These are phyloP conservation scores for Aspergillus latus DNA, from an alignment of 2,329 filamentous ascomycete species.

Conservation along the genomic window DNA sequence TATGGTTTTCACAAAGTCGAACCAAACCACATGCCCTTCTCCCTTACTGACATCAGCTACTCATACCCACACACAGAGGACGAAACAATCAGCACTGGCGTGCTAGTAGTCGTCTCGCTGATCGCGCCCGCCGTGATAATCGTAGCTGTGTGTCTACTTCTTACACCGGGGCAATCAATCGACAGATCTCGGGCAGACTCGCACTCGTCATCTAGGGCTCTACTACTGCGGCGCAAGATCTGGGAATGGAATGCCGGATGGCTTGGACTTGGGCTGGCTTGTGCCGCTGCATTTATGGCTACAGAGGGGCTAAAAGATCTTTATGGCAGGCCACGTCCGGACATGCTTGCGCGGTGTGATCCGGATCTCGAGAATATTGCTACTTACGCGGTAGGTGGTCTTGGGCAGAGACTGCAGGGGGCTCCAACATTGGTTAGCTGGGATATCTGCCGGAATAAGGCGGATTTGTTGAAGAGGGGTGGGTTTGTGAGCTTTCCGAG, in stretches of 20 bases:
- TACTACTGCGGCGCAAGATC: constrained; percentile 77
- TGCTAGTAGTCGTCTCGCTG: constrained; percentile 65
- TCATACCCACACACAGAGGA: constrained; percentile 70
- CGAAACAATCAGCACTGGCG: constrained; percentile 69
- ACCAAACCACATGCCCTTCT: constrained; percentile 71
- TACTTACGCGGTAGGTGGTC: constrained; percentile 63
- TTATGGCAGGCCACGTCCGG: constrained; percentile 64
- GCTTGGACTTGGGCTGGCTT: constrained; percentile 74
- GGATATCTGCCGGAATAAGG: constrained; percentile 67
- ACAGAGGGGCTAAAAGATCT: constrained; percentile 82
- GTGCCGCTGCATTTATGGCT: constrained; percentile 73
- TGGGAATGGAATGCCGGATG: constrained; percentile 89
- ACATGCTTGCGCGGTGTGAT: constrained; percentile 68
- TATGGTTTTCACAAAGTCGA: constrained; percentile 58
- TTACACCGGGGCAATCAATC: constrained; percentile 72
- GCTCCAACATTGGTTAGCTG: constrained; percentile 73
- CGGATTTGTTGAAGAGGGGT: constrained; percentile 64
- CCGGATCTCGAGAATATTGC: constrained; percentile 68
- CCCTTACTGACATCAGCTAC: constrained; percentile 71
- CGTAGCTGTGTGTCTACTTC: constrained; percentile 62
- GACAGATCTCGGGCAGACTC: constrained; percentile 35
- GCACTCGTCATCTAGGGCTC: constrained; percentile 58
- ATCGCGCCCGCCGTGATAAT: constrained; percentile 68
- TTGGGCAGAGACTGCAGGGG: constrained; percentile 51
- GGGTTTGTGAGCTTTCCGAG: constrained; percentile 84